These are phyloP conservation scores for Lathyrus oleraceus DNA, from an alignment of 306 rosid species.

Conservation along the genomic window DNA sequence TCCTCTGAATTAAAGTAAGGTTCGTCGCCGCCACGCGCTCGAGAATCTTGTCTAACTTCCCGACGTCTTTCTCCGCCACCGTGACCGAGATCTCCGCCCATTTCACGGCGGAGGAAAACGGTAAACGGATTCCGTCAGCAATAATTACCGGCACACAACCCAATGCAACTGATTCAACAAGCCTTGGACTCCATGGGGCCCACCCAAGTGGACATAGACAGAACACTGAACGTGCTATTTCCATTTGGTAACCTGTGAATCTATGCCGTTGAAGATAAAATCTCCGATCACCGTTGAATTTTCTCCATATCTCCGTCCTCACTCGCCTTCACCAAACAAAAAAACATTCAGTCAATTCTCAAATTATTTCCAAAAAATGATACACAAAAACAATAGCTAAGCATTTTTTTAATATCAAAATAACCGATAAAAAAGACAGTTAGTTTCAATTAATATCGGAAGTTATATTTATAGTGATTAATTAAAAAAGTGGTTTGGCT, in stretches of 20 bases:
- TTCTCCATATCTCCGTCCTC: slow-evolving; percentile 76
- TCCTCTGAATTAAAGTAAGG: slow-evolving; percentile 62
- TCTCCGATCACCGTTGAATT: slow-evolving; percentile 59
- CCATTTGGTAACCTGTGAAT: slow-evolving; percentile 81
- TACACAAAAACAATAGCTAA: too few relatives aligned
- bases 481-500: too few relatives aligned
- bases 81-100: slow-evolving; percentile 82
- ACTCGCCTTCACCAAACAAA: slow-evolving; percentile 52
- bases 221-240: slow-evolving; percentile 71
- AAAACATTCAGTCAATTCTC: background rate
- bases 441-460: too few relatives aligned
- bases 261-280: slow-evolving; percentile 72
- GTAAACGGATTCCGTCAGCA: slow-evolving; percentile 76
- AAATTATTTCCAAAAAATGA: too few relatives aligned
- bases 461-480: too few relatives aligned
- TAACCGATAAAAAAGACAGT: too few relatives aligned
- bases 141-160: slow-evolving; percentile 92
- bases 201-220: slow-evolving; percentile 92
- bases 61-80: slow-evolving; percentile 82
- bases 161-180: slow-evolving; percentile 75
- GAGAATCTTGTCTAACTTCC: slow-evolving; percentile 53
- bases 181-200: slow-evolving; percentile 99
- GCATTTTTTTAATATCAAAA: too few relatives aligned
- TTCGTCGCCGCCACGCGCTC: slow-evolving; percentile 83
- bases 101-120: slow-evolving; percentile 56